A percentile compares a stretch with the other conserved stretches of the same genome.
Conservation (phyloP, 192 early-diverging fungal genomes). For the Mortierella antarctica region DNA sequence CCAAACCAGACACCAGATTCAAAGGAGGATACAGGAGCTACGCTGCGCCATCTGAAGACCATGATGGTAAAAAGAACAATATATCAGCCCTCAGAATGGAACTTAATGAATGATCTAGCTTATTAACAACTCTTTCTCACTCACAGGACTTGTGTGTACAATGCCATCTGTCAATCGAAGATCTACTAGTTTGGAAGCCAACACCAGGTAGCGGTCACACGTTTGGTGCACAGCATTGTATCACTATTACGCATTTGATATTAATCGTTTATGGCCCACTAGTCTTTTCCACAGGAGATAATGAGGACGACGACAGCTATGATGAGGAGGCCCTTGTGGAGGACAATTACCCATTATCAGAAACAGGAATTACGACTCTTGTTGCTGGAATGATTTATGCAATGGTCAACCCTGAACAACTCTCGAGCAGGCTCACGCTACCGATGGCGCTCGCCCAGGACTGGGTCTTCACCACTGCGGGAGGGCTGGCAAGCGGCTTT, state of each 20-base stretch:
- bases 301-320: constrained; percentile 42
- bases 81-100: background rate
- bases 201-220: constrained; percentile 18
- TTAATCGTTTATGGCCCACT: background rate
- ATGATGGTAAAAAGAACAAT: constrained; percentile 25
- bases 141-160: constrained; percentile 21
- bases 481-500: constrained; percentile 40
- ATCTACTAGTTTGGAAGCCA: constrained; percentile 37
- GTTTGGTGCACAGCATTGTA: background rate
- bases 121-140: too few relatives aligned
- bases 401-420: constrained; percentile 13
- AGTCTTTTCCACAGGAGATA: constrained; percentile 40
- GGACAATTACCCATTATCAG: constrained; percentile 47
- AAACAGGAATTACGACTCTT: constrained; percentile 44
- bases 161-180: constrained; percentile 41
- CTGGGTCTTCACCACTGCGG: constrained; percentile 39
- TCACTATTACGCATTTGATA: background rate
- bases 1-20: constrained; percentile 12
- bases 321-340: constrained; percentile 46
- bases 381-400: constrained; percentile 44
- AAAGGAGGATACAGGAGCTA: constrained; percentile 10
- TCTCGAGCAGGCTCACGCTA: constrained; percentile 18
- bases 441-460: constrained; percentile 39
- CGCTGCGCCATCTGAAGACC: constrained; percentile 16
- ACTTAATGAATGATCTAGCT: background rate